Evolutionary conservation across 1,284 basidiomycete species (phyloP).

Genomic region (Ustilago nuda): DNA sequence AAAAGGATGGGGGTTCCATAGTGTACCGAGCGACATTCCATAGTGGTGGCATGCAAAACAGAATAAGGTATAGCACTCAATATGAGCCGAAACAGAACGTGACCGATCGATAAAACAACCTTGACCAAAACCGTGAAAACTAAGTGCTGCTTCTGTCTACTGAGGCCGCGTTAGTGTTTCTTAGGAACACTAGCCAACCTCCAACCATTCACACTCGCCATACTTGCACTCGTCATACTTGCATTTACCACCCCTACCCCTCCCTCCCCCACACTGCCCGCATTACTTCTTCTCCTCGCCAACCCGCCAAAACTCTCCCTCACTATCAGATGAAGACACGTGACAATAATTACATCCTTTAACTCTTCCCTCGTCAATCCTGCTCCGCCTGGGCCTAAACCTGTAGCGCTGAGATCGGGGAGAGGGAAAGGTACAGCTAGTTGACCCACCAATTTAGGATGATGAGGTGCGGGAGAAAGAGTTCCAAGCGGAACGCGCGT

Average conservation of each 20-base stretch:
- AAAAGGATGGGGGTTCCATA: too few species aligned
- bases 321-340: constrained; percentile 90
- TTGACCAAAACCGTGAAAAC: background rate
- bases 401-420: constrained; percentile 59
- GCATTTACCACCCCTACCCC: background rate
- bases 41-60: background rate
- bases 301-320: constrained; percentile 91
- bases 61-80: constrained; percentile 1
- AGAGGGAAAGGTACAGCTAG: constrained; percentile 89
- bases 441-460: constrained; percentile 92
- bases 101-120: background rate
- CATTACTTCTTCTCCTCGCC: constrained; percentile 76
- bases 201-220: constrained; percentile 43
- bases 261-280: constrained; percentile 63
- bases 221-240: background rate
- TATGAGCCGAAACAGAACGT: background rate
- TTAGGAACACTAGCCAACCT: constrained; percentile 45
- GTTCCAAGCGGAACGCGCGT: constrained; percentile 72
- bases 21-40: background rate
- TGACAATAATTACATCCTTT: constrained; percentile 89
- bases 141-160: background rate
- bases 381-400: constrained; percentile 56
- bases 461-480: constrained; percentile 85
- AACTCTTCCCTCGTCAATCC: constrained; percentile 83
- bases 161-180: constrained; percentile 11